These are phyloP conservation scores for Fusarium anthophilum DNA, from an alignment of 2,329 filamentous ascomycete genomes.

Conservation along the genomic window DNA sequence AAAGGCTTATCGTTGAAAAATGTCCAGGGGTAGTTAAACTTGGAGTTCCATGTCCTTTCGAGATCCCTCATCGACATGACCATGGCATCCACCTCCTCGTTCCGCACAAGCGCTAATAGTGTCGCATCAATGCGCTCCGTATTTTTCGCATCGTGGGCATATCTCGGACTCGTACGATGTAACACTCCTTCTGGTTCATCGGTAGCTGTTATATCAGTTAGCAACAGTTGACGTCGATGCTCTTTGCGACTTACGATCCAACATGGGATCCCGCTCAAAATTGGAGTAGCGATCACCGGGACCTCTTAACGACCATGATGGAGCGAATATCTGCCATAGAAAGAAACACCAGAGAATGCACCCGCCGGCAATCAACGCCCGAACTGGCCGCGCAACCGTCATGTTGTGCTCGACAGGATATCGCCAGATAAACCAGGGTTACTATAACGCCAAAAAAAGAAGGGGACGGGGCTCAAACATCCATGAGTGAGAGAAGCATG, in stretches of 20 bases:
- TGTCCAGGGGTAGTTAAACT: constrained; percentile 99
- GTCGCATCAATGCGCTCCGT: constrained; percentile 93
- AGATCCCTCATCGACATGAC: constrained; percentile 89
- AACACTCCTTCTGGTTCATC: constrained; percentile 83
- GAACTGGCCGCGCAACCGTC: constrained; percentile 86
- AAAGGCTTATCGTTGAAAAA: constrained; percentile 99
- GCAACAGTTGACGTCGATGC: constrained; percentile 14
- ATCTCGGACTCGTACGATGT: constrained; percentile 77
- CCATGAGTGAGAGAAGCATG: constrained; percentile 20
- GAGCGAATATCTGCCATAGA: constrained; percentile 76
- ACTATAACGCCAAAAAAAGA: constrained; percentile 20
- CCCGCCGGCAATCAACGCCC: constrained; percentile 77
- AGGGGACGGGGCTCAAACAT: constrained; percentile 13
- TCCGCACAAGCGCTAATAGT: constrained; percentile 89
- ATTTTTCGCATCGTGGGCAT: constrained; percentile 77
- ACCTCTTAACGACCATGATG: constrained; percentile 57
- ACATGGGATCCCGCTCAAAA: constrained; percentile 82
- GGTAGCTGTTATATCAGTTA: constrained; percentile 66
- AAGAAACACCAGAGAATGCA: constrained; percentile 81
- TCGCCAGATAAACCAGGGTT: constrained; percentile 1
- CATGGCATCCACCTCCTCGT: constrained; percentile 86
- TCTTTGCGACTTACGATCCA: constrained; percentile 74
- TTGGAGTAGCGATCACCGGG: constrained; percentile 58
- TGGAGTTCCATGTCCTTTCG: constrained; percentile 95
- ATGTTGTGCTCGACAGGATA: constrained; percentile 56